Conservation (phyloP, 1,139 yeast species). For the Yamadazyma blattariae region DNA sequence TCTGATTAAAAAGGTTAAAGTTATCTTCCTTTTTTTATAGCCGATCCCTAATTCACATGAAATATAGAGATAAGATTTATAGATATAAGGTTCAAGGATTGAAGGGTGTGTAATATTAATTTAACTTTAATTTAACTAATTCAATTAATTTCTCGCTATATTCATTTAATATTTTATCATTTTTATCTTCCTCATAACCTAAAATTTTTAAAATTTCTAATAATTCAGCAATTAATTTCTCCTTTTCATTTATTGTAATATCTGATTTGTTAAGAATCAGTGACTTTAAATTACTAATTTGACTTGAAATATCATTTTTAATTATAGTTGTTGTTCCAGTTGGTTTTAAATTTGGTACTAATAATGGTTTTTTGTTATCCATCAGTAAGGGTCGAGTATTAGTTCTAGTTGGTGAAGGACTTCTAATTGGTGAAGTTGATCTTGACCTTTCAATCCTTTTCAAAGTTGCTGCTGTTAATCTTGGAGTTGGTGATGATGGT, state of each 20-base stretch:
- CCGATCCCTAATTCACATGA: too few species aligned
- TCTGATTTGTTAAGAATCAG: conserved; percentile 5
- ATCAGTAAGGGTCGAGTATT: conserved; percentile 2
- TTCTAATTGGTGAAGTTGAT: conserved; percentile 9
- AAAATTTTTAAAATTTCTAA: conserved; percentile 1
- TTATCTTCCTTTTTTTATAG: too few species aligned
- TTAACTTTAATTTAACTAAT: conserved; percentile 9
- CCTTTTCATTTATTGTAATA: background rate
- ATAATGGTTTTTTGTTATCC: conserved; percentile 2
- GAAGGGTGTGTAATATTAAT: too few species aligned
- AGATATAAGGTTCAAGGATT: too few species aligned
- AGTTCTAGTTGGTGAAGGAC: conserved; percentile 1
- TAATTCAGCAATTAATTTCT: conserved; percentile 1
- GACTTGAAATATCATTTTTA: background rate
- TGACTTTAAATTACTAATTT: background rate
- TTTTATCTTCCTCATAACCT: background rate
- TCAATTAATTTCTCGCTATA: conserved; percentile 31
- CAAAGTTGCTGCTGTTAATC: conserved; percentile 28
- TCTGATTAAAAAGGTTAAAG: too few species aligned
- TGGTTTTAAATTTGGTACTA: conserved; percentile 1
- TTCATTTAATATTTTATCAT: conserved; percentile 24
- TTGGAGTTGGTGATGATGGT: conserved; percentile 18
- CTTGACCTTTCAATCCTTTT: conserved; percentile 25
- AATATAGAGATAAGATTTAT: too few species aligned
- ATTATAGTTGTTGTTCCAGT: background rate